Evolutionary conservation across 768 basidiomycete genomes (phyloP).

Genomic region (Asterophora lycoperdoides): DNA sequence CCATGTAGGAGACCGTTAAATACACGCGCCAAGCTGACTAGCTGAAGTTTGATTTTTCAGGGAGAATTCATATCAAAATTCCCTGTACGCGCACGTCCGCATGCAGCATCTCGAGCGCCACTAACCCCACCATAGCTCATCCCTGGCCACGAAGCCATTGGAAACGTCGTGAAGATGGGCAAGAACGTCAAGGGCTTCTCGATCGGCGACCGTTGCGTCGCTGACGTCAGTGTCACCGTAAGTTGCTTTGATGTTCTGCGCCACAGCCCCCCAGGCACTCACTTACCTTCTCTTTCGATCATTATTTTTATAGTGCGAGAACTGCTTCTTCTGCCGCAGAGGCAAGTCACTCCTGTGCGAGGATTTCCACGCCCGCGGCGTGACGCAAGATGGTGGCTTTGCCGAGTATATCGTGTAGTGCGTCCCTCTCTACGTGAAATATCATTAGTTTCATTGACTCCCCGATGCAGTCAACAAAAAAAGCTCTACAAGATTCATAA

Average conservation of each 20-base stretch:
- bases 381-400: constrained; percentile 81
- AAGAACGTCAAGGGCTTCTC: constrained; percentile 76
- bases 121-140: constrained; percentile 42
- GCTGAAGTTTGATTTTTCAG: too few species aligned
- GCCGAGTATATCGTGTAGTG: constrained; percentile 87
- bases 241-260: constrained; percentile 4
- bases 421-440: constrained; percentile 19
- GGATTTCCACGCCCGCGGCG: constrained; percentile 76
- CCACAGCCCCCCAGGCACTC: constrained; percentile 10
- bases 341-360: constrained; percentile 84
- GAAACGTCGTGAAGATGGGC: constrained; percentile 67
- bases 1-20: constrained; percentile 31
- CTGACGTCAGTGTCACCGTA: constrained; percentile 73
- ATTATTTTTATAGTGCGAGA: constrained; percentile 56
- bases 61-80: constrained; percentile 64
- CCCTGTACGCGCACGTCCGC: constrained; percentile 30
- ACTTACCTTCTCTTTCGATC: constrained; percentile 5
- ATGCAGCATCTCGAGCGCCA: not conserved
- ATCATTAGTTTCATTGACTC: not conserved
- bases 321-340: constrained; percentile 84
- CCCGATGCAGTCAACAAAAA: constrained; percentile 37
- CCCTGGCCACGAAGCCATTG: constrained; percentile 75
- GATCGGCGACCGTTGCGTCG: constrained; percentile 78
- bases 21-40: not conserved
- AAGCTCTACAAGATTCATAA: constrained; percentile 88